Evolutionary conservation across 345 rosid species (phyloP), one percentile per base, ranked within the genome.

Genomic region (Rhodamnia argentea): DNA sequence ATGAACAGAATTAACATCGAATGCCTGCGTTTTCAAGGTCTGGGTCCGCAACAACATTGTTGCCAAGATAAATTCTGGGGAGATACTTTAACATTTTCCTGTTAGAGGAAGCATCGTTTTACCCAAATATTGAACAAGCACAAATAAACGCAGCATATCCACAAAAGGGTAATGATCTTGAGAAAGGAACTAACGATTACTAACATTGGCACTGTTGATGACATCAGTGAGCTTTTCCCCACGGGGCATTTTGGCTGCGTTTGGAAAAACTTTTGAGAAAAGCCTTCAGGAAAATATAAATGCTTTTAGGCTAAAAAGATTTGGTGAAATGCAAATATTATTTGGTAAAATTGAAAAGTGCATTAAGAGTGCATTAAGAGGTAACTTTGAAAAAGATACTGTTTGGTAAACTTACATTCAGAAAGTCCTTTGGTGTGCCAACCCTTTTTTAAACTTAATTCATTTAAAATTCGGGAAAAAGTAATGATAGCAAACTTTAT

Each of bases 11-110:
- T 27, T 59, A 87, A 84, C 86, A 84, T n/a, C 10, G 86, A 37
- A 59, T 91, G 94, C 99, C 98, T 86, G 99, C 98, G 88, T 93
- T 94, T 22, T 92, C 96, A 29, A 97, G 95, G 87, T 96, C 95
- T 32, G 98, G 97, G 87, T 93, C 98, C 0, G 99, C 99, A 82
- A 94, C 88, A 55, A 97, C 98, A 86, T 94, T 96, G 82, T 88
- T 92, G 55, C 99, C 99, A 23, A 97, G 92, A 93, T 96, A 95
- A 70, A 94, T 94, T 50, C 98, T 97, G 54, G 99, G 98, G 24
- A 96, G 98, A 87, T 96, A 97, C 83, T n/a, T 94, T 97, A 5
- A 94, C 96, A 88, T 96, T 97, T 90, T 94, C 99, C 99, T 95
- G 84, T 51, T 20, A 52, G 88, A 84, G 51, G 70, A 83, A 86